Base-by-base conservation (phyloP, 345 rosid species). In the Eucalyptus virginea region DNA sequence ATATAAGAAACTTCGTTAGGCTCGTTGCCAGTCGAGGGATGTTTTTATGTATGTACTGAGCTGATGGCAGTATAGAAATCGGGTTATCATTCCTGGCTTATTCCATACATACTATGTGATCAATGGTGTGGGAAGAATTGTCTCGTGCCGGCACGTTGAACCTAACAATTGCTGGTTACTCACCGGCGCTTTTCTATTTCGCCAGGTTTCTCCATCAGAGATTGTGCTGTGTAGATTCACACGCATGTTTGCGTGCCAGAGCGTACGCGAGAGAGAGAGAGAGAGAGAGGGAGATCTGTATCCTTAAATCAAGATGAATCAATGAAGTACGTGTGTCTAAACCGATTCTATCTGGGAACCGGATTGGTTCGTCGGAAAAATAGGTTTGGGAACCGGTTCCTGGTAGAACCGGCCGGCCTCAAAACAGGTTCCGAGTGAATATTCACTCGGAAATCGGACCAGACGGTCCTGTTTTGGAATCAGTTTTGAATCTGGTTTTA, bases 381-480 rank as follows among this genome's bases (percentile, higher is more conserved):
- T 52, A 8, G 24, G 56, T 52, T 52, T 0, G 24, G 56, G 2
- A 18, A 52, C 24, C 2, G 0, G 58, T 47, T 47, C 14, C 49
- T 11, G 2, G 1, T 47, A 14, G 49, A 47, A 47, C 49, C 49
- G 1, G 58, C 49, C 49, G 1, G 58, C 19, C 52, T 6, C 52
- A 6, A 50, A 52, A 52, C 1, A 52, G 24, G 10, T 52, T 52
- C 10, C 2, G 0, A 52, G 56, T 52, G 56, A 19, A 52, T 52
- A 52, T 52, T 52, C 56, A 52, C 10, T 52, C 10, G 0, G 56
- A 52, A 19, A 19, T 52, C 2, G 1, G 11, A 52, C 24, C 1
- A 0, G 58, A 19, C 1, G 0, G 0, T 5, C 24, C 58, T 52
- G 5, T 52, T 21, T 52, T 52, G 5, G 2, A 52, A 8, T 8